Evolutionary conservation across 148 eudicot species (phyloP).

Genomic region (Chenopodium suecicum): DNA sequence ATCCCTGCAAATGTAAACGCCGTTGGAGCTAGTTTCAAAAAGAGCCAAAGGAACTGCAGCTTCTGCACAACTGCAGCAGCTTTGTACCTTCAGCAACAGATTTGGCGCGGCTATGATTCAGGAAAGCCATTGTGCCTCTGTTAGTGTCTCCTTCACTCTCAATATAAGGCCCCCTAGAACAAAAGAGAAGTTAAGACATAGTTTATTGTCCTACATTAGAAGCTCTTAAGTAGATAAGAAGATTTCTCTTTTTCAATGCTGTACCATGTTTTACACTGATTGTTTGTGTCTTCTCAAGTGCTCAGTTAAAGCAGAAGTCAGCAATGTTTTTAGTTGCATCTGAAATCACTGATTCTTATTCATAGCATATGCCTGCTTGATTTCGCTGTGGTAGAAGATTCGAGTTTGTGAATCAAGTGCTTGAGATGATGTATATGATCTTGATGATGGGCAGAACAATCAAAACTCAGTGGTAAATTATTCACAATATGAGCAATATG

Average conservation of each 20-base stretch:
- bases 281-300: no score
- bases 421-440: no score
- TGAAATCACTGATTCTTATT: no score
- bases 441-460: no score
- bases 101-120: constrained; percentile 63
- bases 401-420: no score
- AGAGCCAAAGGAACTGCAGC: constrained; percentile 93
- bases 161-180: constrained; percentile 89
- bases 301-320: no score
- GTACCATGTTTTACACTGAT: not conserved
- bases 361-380: no score
- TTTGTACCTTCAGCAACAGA: constrained; percentile 61
- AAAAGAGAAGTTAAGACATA: constrained; percentile 63
- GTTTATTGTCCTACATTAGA: not conserved
- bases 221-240: not conserved
- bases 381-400: no score
- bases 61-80: constrained; percentile 78
- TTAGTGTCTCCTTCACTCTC: constrained; percentile 76
- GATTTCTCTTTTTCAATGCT: not conserved
- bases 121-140: constrained; percentile 85
- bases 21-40: constrained; percentile 84
- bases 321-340: no score
- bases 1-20: constrained; percentile 78
- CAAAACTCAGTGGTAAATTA: no score
- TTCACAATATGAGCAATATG: no score